Conservation (phyloP, 2,329 filamentous ascomycete species). For the Lanzia echinophila region DNA sequence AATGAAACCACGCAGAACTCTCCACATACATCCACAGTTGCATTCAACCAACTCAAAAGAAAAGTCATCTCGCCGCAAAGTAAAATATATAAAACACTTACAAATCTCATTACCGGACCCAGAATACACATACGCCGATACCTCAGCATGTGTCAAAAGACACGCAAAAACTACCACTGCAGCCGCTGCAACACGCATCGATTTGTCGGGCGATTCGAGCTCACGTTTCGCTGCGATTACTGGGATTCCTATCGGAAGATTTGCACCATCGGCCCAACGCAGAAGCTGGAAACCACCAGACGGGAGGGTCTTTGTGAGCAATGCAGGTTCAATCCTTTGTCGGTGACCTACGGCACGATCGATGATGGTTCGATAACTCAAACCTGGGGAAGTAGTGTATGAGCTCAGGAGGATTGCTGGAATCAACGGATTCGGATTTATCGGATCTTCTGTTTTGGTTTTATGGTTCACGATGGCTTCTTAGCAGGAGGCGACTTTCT, state of each 20-base stretch:
- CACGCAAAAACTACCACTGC: neutral
- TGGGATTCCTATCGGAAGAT: neutral
- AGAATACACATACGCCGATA: neutral
- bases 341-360: too few relatives aligned
- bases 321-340: neutral
- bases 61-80: too few relatives aligned
- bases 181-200: neutral
- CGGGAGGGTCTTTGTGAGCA: neutral
- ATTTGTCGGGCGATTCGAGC: neutral
- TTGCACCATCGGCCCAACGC: neutral
- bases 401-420: too few relatives aligned
- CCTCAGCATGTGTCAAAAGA: constrained; percentile 1
- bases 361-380: too few relatives aligned
- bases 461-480: too few relatives aligned
- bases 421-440: too few relatives aligned
- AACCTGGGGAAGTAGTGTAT: too few relatives aligned
- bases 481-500: too few relatives aligned
- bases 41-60: too few relatives aligned
- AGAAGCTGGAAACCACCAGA: neutral
- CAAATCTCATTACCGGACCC: neutral
- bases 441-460: too few relatives aligned
- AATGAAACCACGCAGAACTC: too few relatives aligned
- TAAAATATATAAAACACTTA: neutral
- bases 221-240: neutral
- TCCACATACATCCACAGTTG: too few relatives aligned